Percentiles rank a stretch among this genome's conserved stretches.
phyloP scores from a whole-genome alignment of 2,329 filamentous ascomycete species.

The Colletotrichum musae region DNA sequence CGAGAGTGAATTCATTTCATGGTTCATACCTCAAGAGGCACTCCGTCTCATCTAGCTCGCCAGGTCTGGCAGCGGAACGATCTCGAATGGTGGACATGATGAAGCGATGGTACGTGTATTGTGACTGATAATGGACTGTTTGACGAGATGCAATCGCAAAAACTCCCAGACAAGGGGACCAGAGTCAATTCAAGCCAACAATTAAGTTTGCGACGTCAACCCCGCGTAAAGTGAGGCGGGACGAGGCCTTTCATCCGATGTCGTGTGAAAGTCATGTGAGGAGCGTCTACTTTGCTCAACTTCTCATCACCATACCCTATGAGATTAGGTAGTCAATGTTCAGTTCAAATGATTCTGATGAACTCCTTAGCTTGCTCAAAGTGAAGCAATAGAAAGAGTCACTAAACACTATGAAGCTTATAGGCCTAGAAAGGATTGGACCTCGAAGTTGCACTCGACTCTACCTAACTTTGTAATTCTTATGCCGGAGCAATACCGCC shows the following conservation, averaged over 20 bases:
- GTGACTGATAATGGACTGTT: not conserved
- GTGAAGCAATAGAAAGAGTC: no score
- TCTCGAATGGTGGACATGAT: slow-evolving; percentile 26
- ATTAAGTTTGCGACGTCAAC: not conserved
- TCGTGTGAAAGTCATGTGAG: not conserved
- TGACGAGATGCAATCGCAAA: not conserved
- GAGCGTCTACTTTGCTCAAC: not conserved
- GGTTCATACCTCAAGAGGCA: slow-evolving; percentile 19
- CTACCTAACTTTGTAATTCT: no score
- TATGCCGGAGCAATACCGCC: not conserved
- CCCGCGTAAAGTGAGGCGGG: slow-evolving; percentile 5
- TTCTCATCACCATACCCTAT: not conserved
- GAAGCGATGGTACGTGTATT: not conserved
- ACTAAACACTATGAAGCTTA: no score
- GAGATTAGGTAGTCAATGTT: fast-evolving
- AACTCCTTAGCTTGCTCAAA: no score
- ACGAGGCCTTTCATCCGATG: not conserved
- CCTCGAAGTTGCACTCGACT: no score
- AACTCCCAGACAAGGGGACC: no score
- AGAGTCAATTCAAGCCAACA: not conserved
- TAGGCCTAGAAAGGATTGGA: no score
- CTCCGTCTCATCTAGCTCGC: slow-evolving; percentile 18
- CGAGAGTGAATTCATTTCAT: no score
- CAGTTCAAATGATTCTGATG: no score
- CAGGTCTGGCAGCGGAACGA: slow-evolving; percentile 25